A percentile compares a stretch with the other conserved stretches of the same genome.
Evolutionary conservation across 257 asterid species (phyloP).

Genomic region (Cynanchum wilfordii): DNA sequence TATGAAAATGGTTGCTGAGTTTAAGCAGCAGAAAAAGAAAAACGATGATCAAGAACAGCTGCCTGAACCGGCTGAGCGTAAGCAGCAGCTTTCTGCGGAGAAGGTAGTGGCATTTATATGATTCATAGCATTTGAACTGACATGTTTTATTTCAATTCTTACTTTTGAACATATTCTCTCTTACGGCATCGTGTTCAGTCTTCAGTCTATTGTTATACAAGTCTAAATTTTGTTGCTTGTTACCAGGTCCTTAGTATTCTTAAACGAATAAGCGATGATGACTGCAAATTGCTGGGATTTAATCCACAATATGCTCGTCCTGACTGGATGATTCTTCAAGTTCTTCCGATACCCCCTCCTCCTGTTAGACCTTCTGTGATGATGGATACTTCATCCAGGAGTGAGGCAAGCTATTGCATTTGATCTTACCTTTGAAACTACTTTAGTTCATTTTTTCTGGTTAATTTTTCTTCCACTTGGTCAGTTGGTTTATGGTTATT

Average conservation of each 20-base stretch:
- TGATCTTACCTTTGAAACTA: constrained; percentile 11
- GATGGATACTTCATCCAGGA: constrained; percentile 99
- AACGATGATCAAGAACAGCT: constrained; percentile 83
- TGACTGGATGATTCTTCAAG: constrained; percentile 99
- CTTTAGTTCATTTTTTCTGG: neutral
- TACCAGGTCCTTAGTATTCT: constrained; percentile 84
- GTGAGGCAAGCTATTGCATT: constrained; percentile 64
- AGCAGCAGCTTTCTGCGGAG: constrained; percentile 86
- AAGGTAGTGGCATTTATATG: constrained; percentile 38
- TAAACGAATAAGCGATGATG: constrained; percentile 93
- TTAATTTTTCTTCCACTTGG: neutral
- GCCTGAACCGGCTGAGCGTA: constrained; percentile 96
- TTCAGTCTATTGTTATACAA: neutral
- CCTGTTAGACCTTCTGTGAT: constrained; percentile 99
- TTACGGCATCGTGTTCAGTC: neutral
- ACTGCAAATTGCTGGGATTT: constrained; percentile 70
- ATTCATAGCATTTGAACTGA: neutral
- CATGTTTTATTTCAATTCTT: neutral
- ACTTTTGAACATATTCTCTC: neutral
- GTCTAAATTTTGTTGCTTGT: constrained; percentile 4
- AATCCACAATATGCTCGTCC: constrained; percentile 95
- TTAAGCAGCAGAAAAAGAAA: constrained; percentile 69
- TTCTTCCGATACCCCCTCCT: constrained; percentile 97
- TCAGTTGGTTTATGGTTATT: neutral
- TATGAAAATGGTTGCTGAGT: constrained; percentile 97